phyloP scores from a whole-genome alignment of 345 rosid species.

The Mallotus nudiflorus region DNA sequence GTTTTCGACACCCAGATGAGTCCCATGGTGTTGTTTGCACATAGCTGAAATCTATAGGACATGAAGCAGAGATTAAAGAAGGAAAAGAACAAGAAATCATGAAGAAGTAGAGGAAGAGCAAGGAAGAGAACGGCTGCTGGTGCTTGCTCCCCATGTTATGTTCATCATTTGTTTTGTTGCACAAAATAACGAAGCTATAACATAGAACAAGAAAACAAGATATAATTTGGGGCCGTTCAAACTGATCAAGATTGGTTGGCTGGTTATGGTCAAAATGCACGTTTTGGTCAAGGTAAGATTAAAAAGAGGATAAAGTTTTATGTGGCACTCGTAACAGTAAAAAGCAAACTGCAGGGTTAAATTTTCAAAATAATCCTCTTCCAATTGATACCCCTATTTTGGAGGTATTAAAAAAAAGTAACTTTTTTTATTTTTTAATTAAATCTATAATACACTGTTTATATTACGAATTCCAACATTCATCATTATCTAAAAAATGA shows the following conservation, averaged over 20 bases:
- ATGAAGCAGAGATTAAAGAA: slow-evolving; percentile 24
- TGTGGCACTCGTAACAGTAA: too few species aligned
- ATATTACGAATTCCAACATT: too few species aligned
- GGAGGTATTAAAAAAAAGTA: too few species aligned
- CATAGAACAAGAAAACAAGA: not conserved
- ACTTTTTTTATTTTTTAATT: too few species aligned
- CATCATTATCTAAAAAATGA: too few species aligned
- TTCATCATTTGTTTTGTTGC: too few species aligned
- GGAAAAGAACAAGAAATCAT: slow-evolving; percentile 11
- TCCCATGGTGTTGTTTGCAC: slow-evolving; percentile 60
- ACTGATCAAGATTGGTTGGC: slow-evolving; percentile 1
- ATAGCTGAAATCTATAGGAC: slow-evolving; percentile 56
- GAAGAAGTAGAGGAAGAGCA: slow-evolving; percentile 20
- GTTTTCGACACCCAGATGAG: slow-evolving; percentile 33
- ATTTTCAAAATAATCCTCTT: too few species aligned
- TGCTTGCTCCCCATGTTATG: slow-evolving; percentile 18
- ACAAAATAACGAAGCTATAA: not conserved
- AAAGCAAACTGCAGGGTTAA: too few species aligned
- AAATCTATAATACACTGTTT: too few species aligned
- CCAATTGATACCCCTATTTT: too few species aligned
- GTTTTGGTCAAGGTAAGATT: not conserved
- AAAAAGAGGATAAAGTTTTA: too few species aligned
- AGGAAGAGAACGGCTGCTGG: not conserved
- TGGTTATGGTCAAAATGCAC: not conserved
- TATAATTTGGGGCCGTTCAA: not conserved